Percentiles rank a stretch among this genome's conserved stretches.
These are phyloP conservation scores for Cystobasidium sp. DNA, from an alignment of 1,284 basidiomycete species.

Conservation along the genomic window DNA sequence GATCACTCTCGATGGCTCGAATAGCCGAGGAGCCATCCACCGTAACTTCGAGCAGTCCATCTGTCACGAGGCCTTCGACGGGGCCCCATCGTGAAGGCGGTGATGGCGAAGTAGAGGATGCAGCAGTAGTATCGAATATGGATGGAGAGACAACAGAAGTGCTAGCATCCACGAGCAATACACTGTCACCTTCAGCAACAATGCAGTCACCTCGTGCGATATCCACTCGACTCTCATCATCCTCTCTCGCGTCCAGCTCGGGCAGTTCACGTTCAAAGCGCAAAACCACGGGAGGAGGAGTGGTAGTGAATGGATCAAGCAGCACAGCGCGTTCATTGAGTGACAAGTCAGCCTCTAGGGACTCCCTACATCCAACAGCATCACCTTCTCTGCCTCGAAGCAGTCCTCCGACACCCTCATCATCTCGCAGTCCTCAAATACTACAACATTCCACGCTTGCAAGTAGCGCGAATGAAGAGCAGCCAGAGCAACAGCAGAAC, in stretches of 20 bases:
- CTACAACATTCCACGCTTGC: not conserved
- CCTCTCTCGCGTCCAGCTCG: not conserved
- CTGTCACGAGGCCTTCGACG: not conserved
- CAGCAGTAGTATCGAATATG: not conserved
- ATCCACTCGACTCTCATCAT: not conserved
- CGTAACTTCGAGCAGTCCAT: not conserved
- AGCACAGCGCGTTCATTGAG: too few relatives aligned
- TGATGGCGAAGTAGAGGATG: not conserved
- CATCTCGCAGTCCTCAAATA: not conserved
- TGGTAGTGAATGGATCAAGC: too few relatives aligned
- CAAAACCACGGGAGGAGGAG: too few relatives aligned
- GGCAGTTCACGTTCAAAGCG: not conserved
- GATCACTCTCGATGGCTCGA: conserved; percentile 6
- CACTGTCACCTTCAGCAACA: not conserved
- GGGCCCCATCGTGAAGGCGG: not conserved
- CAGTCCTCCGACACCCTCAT: not conserved
- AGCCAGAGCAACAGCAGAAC: not conserved
- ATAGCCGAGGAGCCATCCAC: conserved; percentile 1
- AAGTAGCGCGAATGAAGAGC: not conserved
- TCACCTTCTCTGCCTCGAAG: not conserved
- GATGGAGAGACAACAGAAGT: not conserved
- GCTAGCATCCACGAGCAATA: too few relatives aligned
- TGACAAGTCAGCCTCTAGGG: too few relatives aligned
- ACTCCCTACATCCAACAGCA: not conserved
- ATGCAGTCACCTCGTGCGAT: not conserved